These are phyloP conservation scores for Daldinia eschscholtzii DNA, from an alignment of 2,329 filamentous ascomycete species.

Conservation along the genomic window DNA sequence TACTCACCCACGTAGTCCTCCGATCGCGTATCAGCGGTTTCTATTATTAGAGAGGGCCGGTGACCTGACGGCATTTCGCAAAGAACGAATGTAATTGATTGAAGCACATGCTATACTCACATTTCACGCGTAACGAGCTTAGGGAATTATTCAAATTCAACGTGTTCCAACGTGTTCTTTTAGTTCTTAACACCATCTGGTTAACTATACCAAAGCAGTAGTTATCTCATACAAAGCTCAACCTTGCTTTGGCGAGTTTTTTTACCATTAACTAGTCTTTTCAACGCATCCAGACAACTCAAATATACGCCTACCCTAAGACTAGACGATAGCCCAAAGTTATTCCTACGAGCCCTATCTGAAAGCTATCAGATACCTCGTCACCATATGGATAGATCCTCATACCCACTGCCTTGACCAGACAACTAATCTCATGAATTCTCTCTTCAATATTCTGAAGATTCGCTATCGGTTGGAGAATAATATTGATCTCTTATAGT, in stretches of 20 bases:
- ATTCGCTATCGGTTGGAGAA: neutral
- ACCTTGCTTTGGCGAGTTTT: slow-evolving; percentile 21
- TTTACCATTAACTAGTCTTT: too few relatives aligned
- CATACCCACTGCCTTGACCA: too few relatives aligned
- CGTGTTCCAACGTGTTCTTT: slow-evolving; percentile 24
- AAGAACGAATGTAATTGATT: slow-evolving; percentile 16
- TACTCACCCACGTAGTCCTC: slow-evolving; percentile 19
- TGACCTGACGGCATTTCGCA: slow-evolving; percentile 24
- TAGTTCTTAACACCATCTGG: slow-evolving; percentile 1
- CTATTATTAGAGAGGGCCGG: slow-evolving; percentile 33
- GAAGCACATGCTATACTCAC: slow-evolving; percentile 11
- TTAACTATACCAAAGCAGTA: slow-evolving; percentile 5
- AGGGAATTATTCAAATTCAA: slow-evolving; percentile 28
- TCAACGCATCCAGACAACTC: too few relatives aligned
- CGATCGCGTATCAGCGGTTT: slow-evolving; percentile 36
- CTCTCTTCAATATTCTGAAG: neutral
- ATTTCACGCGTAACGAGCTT: slow-evolving; percentile 26
- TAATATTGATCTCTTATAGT: neutral
- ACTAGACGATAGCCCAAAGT: too few relatives aligned
- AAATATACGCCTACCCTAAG: too few relatives aligned
- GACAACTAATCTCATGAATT: neutral
- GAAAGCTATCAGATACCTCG: too few relatives aligned
- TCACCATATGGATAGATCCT: too few relatives aligned
- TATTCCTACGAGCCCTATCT: too few relatives aligned
- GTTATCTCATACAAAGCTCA: slow-evolving; percentile 18